A percentile compares a stretch with the other conserved stretches of the same genome.
Evolutionary conservation across 306 rosid genomes (phyloP).

Genomic region (Sesbania bispinosa): DNA sequence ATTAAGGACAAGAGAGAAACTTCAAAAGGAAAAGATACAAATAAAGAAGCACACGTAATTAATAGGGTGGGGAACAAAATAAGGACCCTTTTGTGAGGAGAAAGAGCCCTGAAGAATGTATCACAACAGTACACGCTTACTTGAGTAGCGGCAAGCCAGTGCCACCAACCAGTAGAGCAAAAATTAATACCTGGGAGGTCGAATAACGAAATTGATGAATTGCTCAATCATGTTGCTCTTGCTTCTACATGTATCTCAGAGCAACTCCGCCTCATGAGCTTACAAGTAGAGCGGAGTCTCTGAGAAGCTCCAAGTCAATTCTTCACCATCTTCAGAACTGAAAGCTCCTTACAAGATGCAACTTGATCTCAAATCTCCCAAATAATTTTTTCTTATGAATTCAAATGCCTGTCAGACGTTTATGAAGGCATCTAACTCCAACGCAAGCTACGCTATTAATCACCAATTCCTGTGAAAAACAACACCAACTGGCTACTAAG

Average conservation of each 20-base stretch:
- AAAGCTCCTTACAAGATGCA: constrained; percentile 15
- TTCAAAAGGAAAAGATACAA: neutral
- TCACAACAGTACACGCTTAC: neutral
- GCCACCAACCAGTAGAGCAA: constrained; percentile 16
- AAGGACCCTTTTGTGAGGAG: constrained; percentile 8
- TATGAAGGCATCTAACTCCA: neutral
- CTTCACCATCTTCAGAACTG: constrained; percentile 9
- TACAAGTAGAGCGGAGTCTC: constrained; percentile 12
- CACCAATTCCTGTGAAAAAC: constrained; percentile 30
- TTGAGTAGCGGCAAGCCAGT: constrained; percentile 22
- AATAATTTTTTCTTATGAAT: constrained; percentile 1
- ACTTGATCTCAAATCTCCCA: constrained; percentile 20
- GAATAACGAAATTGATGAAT: constrained; percentile 92
- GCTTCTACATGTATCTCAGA: constrained; percentile 30
- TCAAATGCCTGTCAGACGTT: neutral
- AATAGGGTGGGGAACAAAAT: constrained; percentile 3
- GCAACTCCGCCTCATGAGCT: constrained; percentile 54
- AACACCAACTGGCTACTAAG: constrained; percentile 12
- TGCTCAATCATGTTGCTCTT: constrained; percentile 88
- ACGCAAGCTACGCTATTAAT: neutral
- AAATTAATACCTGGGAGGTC: constrained; percentile 87
- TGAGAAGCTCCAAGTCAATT: constrained; percentile 25
- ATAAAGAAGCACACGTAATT: neutral
- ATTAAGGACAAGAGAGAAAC: neutral
- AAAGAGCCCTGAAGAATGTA: constrained; percentile 21